These are phyloP conservation scores for Podila verticillata DNA, from an alignment of 192 early-diverging fungal species.

Conservation along the genomic window DNA sequence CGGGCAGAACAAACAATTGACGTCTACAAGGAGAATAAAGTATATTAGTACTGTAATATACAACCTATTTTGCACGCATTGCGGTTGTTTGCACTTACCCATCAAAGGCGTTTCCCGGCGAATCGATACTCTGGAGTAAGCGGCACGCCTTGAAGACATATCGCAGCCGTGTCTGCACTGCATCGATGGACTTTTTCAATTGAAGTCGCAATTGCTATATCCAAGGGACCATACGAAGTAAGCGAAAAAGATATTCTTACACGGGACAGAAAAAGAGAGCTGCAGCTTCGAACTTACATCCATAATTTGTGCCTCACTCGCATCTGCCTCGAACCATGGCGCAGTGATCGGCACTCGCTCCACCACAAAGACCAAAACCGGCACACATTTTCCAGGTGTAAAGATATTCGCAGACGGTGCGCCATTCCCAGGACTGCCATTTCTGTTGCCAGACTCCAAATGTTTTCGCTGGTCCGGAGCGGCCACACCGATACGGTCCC, in stretches of 20 bases:
- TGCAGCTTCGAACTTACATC: constrained; percentile 8
- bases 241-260: background rate
- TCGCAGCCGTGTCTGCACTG: constrained; percentile 28
- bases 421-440: background rate
- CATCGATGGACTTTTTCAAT: constrained; percentile 41
- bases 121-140: constrained; percentile 33
- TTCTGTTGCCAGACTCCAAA: background rate
- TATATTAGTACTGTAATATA: background rate
- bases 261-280: background rate
- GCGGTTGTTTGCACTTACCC: background rate
- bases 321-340: constrained; percentile 31
- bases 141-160: constrained; percentile 39
- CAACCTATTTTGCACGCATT: background rate
- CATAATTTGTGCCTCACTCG: constrained; percentile 23
- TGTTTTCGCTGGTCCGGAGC: constrained; percentile 16
- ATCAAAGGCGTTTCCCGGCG: constrained; percentile 21
- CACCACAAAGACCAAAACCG: constrained; percentile 41
- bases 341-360: constrained; percentile 20
- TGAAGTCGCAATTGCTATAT: constrained; percentile 31
- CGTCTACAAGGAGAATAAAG: constrained; percentile 11
- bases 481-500: constrained; percentile 34
- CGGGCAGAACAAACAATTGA: constrained; percentile 42
- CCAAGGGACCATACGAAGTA: background rate
- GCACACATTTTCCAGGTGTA: constrained; percentile 36
- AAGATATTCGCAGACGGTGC: constrained; percentile 19